phyloP scores from a whole-genome alignment of 169 alveolate genomes.

The Plasmodium falciparum region DNA sequence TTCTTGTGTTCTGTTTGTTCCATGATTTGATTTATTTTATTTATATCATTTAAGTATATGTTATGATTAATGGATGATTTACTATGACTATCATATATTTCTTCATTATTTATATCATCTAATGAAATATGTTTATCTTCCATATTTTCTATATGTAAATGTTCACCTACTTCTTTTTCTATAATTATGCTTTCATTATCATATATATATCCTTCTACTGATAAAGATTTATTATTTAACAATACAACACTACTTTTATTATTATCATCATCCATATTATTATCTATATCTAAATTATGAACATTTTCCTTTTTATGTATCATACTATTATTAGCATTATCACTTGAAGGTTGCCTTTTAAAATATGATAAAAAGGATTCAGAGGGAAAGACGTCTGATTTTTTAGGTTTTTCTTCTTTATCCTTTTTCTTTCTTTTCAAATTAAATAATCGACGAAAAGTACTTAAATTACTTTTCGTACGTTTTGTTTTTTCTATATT shows the following conservation, averaged over 20 bases:
- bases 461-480: constrained; percentile 50
- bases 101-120: constrained; percentile 14
- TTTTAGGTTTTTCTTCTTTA: constrained; percentile 14
- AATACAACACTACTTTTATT: not conserved
- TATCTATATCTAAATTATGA: not conserved
- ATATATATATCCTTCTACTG: constrained; percentile 28
- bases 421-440: constrained; percentile 51
- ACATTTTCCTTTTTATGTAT: not conserved
- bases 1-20: not conserved
- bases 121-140: not conserved
- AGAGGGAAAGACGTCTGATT: constrained; percentile 14
- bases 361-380: not conserved
- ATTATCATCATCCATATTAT: not conserved
- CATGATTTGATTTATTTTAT: not conserved
- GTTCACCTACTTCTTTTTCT: constrained; percentile 63
- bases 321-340: not conserved
- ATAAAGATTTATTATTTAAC: constrained; percentile 4
- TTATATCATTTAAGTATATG: not conserved
- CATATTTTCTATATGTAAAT: constrained; percentile 33
- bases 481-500: constrained; percentile 27
- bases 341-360: not conserved
- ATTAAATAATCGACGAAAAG: constrained; percentile 39
- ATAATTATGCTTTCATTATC: constrained; percentile 17
- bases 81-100: constrained; percentile 3
- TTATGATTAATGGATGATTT: constrained; percentile 3